Evolutionary conservation across 805 yeast genomes (phyloP), one percentile per base, ranked within the genome.

Genomic region (Wickerhamomyces bovis): DNA sequence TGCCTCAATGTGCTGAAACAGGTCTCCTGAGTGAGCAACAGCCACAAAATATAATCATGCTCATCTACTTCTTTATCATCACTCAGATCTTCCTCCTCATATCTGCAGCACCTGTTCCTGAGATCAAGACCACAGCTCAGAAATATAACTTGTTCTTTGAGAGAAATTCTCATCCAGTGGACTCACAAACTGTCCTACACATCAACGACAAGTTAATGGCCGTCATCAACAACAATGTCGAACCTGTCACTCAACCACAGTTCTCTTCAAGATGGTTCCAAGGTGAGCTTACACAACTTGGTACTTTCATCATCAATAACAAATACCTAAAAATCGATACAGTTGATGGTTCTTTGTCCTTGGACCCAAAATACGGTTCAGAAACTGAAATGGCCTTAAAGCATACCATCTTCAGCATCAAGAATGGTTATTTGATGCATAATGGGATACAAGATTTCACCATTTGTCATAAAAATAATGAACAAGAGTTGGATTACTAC

Each of bases 371-470:
- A 19, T 11, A 18, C 15, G 22, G 10, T 13, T 7, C 38, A 15
- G 19, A 12, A 8, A n/a, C 38, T 21, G 21, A 28, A 5, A 25
- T 18, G 13, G 31, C 41, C 13, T 6, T 13, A 15, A 38, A 22
- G 16, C 38, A 30, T 16, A 20, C 47, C 3, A 45, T 48, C 6
- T 53, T 54, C 44, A 44, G 50, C 10, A 53, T 63, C 21, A 47
- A 46, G 19, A 57, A 53, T 26, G 64, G 56, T 4, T 41, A 43
- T 15, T 48, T 54, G 12, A 40, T 38, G 7, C 44, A 46, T 25
- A 47, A 49, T n/a, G 45, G 51, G 9, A 5, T 42, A 1, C 41
- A 43, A 16, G 49, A 47, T 1, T 54, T 52, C 30, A 47, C 51
- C 1, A 40, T 51, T 1, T 54, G 57, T 39, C 49, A 47, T 8